Percentiles rank a stretch among this genome's conserved stretches.
Evolutionary conservation across 2,329 filamentous ascomycete genomes (phyloP).

Genomic region (Hymenoscyphus repandus): DNA sequence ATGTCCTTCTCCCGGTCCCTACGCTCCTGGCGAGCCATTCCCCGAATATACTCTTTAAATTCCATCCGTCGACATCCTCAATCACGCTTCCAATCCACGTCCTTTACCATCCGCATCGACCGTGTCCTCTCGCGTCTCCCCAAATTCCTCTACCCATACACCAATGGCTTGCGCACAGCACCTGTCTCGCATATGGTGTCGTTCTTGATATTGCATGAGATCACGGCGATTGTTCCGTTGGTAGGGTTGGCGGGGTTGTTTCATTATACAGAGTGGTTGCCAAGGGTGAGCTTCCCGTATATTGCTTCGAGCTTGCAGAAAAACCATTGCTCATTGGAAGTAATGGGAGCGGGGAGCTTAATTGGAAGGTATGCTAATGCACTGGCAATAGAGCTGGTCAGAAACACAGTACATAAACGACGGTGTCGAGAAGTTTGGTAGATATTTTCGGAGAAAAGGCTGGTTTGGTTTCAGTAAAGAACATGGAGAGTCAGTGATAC

Average conservation of each 20-base stretch:
- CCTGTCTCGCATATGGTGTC: slow-evolving; percentile 78
- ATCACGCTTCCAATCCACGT: slow-evolving; percentile 1
- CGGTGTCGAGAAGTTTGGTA: slow-evolving; percentile 66
- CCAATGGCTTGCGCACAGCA: slow-evolving; percentile 64
- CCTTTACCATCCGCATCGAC: slow-evolving; percentile 11
- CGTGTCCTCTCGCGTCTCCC: slow-evolving; percentile 40
- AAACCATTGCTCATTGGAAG: no score
- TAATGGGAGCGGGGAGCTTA: not conserved
- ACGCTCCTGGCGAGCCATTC: no score
- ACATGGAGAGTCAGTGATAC: slow-evolving; percentile 3
- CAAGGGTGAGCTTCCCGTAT: slow-evolving; percentile 32
- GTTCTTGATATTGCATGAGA: slow-evolving; percentile 85
- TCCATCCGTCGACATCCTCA: not conserved
- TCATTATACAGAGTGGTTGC: slow-evolving; percentile 73
- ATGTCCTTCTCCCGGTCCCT: no score
- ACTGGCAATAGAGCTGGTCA: slow-evolving; percentile 27
- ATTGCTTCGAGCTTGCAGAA: slow-evolving; percentile 19
- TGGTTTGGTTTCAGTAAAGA: slow-evolving; percentile 63
- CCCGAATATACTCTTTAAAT: no score
- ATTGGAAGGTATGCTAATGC: not conserved
- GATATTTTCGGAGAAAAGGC: slow-evolving; percentile 71
- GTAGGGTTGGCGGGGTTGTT: slow-evolving; percentile 70
- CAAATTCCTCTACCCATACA: slow-evolving; percentile 62
- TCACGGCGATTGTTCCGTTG: slow-evolving; percentile 80
- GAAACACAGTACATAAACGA: slow-evolving; percentile 36